Evolutionary conservation across 495 filamentous ascomycete species (phyloP), one percentile per base, ranked within the genome.

Genomic region (Trichoderma orchidacearum): DNA sequence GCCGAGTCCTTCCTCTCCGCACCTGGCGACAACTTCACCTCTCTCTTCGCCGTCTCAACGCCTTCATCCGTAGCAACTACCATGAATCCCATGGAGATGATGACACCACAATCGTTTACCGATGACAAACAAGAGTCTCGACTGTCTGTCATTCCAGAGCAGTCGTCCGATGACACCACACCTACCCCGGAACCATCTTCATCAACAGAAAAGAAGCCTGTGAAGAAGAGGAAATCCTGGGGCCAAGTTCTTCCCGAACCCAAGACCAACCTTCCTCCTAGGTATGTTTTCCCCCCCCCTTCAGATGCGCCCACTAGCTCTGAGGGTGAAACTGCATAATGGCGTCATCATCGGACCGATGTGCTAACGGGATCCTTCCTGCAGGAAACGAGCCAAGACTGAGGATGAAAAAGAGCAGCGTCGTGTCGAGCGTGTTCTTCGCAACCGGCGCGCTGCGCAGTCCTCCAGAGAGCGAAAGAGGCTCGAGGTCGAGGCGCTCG

Each of bases 181-280:
- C 56, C 64, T 28, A 17, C 25, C 13, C 34, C 62, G 3, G 41
- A 58, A 51, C 53, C 62, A 52, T 54, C 64, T 32, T 54, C 60
- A 34, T 55, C 63, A 11, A 61, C 62, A 29, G 84, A 89, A 62
- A 90, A 86, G 78, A 94, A 88, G 76, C 82, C 85, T 2, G 71
- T 77, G 36, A 97, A 96, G 84, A 98, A 98, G 80, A 79, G 93
- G 69, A 98, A 97, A 77, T 96, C 92, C 58, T 98, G 93, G 93
- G 93, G 93, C 61, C 93, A 98, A 72, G 87, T 94, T 72, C 84
- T 98, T 48, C 93, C 93, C 25, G 88, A 89, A 63, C 93, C 93
- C 21, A 98, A 93, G 80, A 98, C 93, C 36, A 95, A 94, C 63
- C 80, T 98, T 28, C 93, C 93, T 61, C 93, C 93, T 56, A 84